A percentile compares a stretch with the other conserved stretches of the same genome.
These are phyloP conservation scores for Rhododendron griersonianum DNA, from an alignment of 148 eudicot genomes.

Conservation along the genomic window DNA sequence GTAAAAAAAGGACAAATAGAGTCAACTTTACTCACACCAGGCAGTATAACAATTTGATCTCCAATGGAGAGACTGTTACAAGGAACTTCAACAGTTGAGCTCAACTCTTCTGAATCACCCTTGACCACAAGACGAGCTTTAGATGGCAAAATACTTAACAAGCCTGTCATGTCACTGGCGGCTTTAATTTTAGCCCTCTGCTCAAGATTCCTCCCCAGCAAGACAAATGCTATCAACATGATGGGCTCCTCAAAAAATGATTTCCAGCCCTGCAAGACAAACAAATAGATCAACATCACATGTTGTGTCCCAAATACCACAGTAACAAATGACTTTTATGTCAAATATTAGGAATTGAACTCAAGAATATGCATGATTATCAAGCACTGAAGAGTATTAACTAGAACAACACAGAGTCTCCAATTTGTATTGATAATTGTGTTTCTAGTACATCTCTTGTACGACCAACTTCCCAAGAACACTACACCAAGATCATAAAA, in stretches of 20 bases:
- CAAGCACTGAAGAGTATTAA: neutral
- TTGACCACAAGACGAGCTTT: slow-evolving; percentile 88
- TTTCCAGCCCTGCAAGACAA: slow-evolving; percentile 79
- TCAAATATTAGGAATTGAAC: neutral
- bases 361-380: neutral
- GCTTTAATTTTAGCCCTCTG: slow-evolving; percentile 98
- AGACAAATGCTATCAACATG: slow-evolving; percentile 96
- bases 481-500: neutral
- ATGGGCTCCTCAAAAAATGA: slow-evolving; percentile 90
- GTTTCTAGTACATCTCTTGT: neutral
- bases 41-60: slow-evolving; percentile 83
- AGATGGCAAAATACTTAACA: slow-evolving; percentile 77
- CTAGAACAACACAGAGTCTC: neutral
- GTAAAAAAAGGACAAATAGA: neutral
- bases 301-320: neutral
- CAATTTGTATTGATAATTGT: neutral
- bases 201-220: slow-evolving; percentile 96
- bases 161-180: slow-evolving; percentile 92
- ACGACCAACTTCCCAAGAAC: neutral
- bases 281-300: slow-evolving; percentile 9
- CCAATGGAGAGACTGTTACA: slow-evolving; percentile 81
- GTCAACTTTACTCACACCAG: slow-evolving; percentile 69
- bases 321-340: neutral
- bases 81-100: slow-evolving; percentile 85
- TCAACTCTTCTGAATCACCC: slow-evolving; percentile 41